phyloP scores from a whole-genome alignment of 768 basidiomycete genomes.

The Podaxis carcinomalis region DNA sequence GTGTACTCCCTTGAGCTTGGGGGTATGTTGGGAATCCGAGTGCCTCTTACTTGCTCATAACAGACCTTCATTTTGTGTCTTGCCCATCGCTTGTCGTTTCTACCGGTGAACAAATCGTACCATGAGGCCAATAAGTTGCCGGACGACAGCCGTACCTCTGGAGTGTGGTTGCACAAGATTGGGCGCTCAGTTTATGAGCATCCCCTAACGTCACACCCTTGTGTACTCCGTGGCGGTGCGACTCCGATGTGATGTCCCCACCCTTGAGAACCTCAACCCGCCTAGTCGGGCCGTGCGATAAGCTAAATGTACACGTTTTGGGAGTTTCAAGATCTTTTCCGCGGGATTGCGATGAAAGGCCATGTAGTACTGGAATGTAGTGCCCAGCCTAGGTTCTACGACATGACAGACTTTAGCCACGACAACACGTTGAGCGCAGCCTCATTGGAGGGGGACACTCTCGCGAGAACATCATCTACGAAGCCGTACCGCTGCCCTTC shows the following conservation, averaged over 20 bases:
- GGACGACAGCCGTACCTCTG: background rate
- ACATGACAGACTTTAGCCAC: slow-evolving; percentile 16
- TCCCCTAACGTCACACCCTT: background rate
- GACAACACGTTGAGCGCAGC: slow-evolving; percentile 2
- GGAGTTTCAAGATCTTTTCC: background rate
- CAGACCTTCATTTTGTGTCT: background rate
- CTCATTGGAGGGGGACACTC: background rate
- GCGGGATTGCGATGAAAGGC: background rate
- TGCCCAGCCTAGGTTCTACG: background rate
- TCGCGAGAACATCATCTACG: slow-evolving; percentile 9
- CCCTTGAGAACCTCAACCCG: background rate
- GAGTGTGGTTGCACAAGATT: background rate
- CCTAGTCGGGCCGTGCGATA: background rate
- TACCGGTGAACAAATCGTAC: background rate
- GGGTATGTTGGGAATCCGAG: background rate
- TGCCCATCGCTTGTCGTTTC: background rate
- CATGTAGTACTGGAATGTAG: background rate
- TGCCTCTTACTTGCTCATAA: background rate
- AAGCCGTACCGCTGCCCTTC: slow-evolving; percentile 33
- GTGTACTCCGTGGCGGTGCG: background rate
- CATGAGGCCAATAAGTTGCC: background rate
- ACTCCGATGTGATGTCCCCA: background rate
- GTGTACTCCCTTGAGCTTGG: background rate
- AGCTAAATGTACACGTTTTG: background rate
- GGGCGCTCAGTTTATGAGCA: background rate